Evolutionary conservation across 1,139 yeast species (phyloP).

Genomic region (Yamadazyma kanchanaburiensis): DNA sequence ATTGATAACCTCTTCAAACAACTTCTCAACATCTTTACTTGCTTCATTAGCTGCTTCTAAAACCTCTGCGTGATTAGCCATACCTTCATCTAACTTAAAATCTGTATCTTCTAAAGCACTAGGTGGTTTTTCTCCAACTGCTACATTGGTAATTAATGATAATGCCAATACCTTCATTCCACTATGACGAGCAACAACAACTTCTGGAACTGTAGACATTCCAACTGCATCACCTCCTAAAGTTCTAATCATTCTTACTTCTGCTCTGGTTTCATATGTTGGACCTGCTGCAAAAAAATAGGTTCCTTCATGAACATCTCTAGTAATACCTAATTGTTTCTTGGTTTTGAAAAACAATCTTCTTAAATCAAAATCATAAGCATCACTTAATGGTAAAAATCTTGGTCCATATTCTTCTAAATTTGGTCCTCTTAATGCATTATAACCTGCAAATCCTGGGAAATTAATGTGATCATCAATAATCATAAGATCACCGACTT

Average conservation of each 20-base stretch:
- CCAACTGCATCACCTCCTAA: slow-evolving; percentile 95
- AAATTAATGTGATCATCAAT: slow-evolving; percentile 84
- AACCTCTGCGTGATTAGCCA: slow-evolving; percentile 89
- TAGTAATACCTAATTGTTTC: slow-evolving; percentile 45
- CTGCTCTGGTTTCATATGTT: slow-evolving; percentile 91
- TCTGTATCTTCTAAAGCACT: slow-evolving; percentile 61
- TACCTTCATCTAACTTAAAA: slow-evolving; percentile 61
- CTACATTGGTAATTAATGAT: slow-evolving; percentile 82
- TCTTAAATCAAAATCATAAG: slow-evolving; percentile 76
- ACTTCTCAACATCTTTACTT: slow-evolving; percentile 69
- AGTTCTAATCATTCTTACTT: slow-evolving; percentile 67
- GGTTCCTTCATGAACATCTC: slow-evolving; percentile 80
- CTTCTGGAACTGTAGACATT: slow-evolving; percentile 98
- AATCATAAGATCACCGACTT: slow-evolving; percentile 89
- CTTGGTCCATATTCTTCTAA: slow-evolving; percentile 79
- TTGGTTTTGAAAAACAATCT: slow-evolving; percentile 52
- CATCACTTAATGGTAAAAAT: slow-evolving; percentile 85
- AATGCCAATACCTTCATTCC: slow-evolving; percentile 80
- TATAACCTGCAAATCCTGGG: slow-evolving; percentile 87
- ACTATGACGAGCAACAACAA: slow-evolving; percentile 84
- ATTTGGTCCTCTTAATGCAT: slow-evolving; percentile 88
- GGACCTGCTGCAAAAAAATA: slow-evolving; percentile 91
- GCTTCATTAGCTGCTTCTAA: slow-evolving; percentile 79
- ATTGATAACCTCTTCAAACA: slow-evolving; percentile 65
- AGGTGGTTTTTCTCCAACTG: slow-evolving; percentile 73